phyloP scores from a whole-genome alignment of 768 basidiomycete species.

The Phylloporus rhodoxanthus region DNA sequence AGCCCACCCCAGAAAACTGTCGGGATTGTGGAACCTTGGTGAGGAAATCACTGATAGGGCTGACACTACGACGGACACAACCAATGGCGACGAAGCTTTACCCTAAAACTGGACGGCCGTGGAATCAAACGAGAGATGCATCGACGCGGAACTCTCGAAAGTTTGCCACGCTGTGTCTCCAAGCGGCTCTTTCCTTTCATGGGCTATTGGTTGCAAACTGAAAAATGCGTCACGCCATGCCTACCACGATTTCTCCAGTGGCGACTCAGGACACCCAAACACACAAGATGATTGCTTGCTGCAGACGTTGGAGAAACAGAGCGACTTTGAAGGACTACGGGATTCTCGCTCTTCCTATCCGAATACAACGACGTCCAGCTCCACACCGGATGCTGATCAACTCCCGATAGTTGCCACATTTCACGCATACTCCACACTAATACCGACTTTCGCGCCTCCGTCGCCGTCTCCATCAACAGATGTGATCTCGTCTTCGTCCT shows the following conservation, averaged over 20 bases:
- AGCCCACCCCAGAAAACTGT: neutral
- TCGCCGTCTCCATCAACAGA: conserved; percentile 26
- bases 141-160: neutral
- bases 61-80: neutral
- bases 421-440: conserved; percentile 24
- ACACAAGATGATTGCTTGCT: neutral
- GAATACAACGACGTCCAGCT: conserved; percentile 9
- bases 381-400: conserved; percentile 17
- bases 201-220: neutral
- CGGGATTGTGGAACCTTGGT: conserved; percentile 3
- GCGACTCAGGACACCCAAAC: neutral
- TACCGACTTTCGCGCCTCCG: conserved; percentile 26
- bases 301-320: conserved; percentile 1
- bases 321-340: neutral
- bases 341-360: conserved; percentile 16
- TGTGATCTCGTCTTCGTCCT: conserved; percentile 16
- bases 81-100: neutral
- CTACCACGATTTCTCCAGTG: neutral
- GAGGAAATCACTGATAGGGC: conserved; percentile 2
- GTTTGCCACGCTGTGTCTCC: conserved; percentile 1
- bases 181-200: neutral
- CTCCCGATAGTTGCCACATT: conserved; percentile 12
- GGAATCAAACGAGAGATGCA: conserved; percentile 1
- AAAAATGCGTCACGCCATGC: neutral
- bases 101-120: conserved; percentile 3